Base-by-base conservation (phyloP, 176 grass and related monocot species). In the Carex myosuroides region DNA sequence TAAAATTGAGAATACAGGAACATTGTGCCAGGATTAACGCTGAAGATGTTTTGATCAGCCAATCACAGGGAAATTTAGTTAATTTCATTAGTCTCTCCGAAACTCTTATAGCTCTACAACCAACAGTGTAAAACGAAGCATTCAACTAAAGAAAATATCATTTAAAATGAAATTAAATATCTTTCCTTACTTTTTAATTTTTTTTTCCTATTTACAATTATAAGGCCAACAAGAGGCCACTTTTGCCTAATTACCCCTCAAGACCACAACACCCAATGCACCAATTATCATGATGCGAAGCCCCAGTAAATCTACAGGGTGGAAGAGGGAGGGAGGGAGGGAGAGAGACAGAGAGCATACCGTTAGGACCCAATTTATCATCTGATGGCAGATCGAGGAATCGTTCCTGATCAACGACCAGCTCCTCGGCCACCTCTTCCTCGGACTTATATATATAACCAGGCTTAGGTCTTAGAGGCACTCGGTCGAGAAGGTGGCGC, bases 401-500 rank as follows among this genome's bases (percentile, higher is more conserved):
- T 37, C 96, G 92, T 88, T 98, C 93, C 53, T 76, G 86, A 55
- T 98, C 92, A 48, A 89, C 79, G 62, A 94, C 89, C 8, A 82
- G 80, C 63, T 82, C 80, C 21, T 82, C 80, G 30, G 80, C 80
- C 37, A 82, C 32, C 37, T 82, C 59, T 24, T 82, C 80, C 41
- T 82, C 80, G 0, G 80, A 82, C 54, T 66, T 82, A 53, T 82
- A 37, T 13, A 82, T 39, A 18, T 32, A 82, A 26, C 80, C 80
- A 44, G 37, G 80, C 63, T 82, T 82, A 59, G 96, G 88, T 3
- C 91, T 88, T 21, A 89, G 86, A n/a, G 93, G 96, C n/a, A 98
- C 88, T 26, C 93, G 88, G 78, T 98, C 96, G 55, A 98, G 96
- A 3, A 98, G 91, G 88, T 98, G 93, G 13, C 96, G 89, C 21